Conservation (phyloP, 2,329 filamentous ascomycete species). For the Aspergillus ochraceus region DNA sequence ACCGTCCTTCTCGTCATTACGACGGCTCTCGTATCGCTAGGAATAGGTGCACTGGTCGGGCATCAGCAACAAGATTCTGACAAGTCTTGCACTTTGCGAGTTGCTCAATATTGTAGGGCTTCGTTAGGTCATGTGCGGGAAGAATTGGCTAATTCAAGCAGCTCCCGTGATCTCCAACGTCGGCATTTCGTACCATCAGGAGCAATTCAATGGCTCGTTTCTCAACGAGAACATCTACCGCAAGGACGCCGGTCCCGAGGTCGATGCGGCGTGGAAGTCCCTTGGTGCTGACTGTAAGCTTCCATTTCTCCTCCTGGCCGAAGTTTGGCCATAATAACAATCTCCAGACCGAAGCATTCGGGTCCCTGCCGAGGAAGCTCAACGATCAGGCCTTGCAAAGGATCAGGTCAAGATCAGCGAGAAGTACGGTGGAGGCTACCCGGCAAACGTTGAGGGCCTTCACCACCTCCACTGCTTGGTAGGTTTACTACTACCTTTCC, state of each 20-base stretch:
- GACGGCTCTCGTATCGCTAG: conserved; percentile 17
- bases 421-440: conserved; percentile 59
- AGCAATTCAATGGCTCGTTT: conserved; percentile 59
- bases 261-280: conserved; percentile 59
- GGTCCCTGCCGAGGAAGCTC: conserved; percentile 52
- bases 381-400: conserved; percentile 51
- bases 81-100: conserved; percentile 22
- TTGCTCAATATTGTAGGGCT: conserved; percentile 26
- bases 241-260: conserved; percentile 50
- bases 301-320: neutral
- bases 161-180: conserved; percentile 43
- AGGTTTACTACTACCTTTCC: conserved; percentile 4
- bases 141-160: conserved; percentile 7
- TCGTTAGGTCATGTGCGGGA: neutral
- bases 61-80: conserved; percentile 17
- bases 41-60: conserved; percentile 18
- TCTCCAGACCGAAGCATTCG: conserved; percentile 48
- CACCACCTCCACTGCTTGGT: conserved; percentile 55
- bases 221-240: conserved; percentile 57
- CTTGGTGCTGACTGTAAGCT: conserved; percentile 53
- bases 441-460: conserved; percentile 33
- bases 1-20: conserved; percentile 16
- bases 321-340: neutral
- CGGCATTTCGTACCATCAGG: conserved; percentile 41
- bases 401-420: conserved; percentile 58